Evolutionary conservation across 2,329 filamentous ascomycete species (phyloP).

Genomic region (Penicillium sclerotigenum): DNA sequence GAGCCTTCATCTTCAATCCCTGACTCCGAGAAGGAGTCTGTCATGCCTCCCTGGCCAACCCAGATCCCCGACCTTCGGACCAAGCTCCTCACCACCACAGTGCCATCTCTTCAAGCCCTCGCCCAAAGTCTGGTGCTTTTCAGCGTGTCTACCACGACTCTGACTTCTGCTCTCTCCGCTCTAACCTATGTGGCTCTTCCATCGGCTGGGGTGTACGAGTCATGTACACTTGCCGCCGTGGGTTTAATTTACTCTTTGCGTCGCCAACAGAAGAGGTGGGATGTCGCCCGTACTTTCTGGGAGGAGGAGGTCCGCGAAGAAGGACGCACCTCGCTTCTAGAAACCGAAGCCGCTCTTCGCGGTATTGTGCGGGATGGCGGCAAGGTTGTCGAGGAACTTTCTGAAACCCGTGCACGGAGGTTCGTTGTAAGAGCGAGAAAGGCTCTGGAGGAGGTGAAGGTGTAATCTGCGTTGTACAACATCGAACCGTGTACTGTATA

Average conservation of each 20-base stretch:
- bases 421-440: slow-evolving; percentile 48
- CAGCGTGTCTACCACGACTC: slow-evolving; percentile 67
- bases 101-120: slow-evolving; percentile 68
- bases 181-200: slow-evolving; percentile 56
- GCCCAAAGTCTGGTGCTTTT: slow-evolving; percentile 73
- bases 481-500: slow-evolving; percentile 13
- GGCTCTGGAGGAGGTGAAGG: slow-evolving; percentile 42
- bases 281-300: slow-evolving; percentile 52
- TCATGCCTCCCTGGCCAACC: slow-evolving; percentile 61
- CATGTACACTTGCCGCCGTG: slow-evolving; percentile 57
- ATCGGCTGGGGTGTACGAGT: slow-evolving; percentile 54
- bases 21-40: slow-evolving; percentile 5
- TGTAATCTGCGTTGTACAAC: slow-evolving; percentile 10
- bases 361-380: slow-evolving; percentile 47
- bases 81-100: slow-evolving; percentile 62
- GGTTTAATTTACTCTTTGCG: slow-evolving; percentile 57
- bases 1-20: slow-evolving; percentile 3
- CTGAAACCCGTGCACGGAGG: slow-evolving; percentile 43
- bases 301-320: slow-evolving; percentile 55
- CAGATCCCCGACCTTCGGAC: slow-evolving; percentile 70
- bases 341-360: slow-evolving; percentile 52
- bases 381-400: slow-evolving; percentile 32
- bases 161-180: slow-evolving; percentile 56
- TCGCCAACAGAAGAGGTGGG: slow-evolving; percentile 59
- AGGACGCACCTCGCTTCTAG: slow-evolving; percentile 54